These are phyloP conservation scores for Trichodelitschia bisporula DNA, from an alignment of 495 filamentous ascomycete species.

Conservation along the genomic window DNA sequence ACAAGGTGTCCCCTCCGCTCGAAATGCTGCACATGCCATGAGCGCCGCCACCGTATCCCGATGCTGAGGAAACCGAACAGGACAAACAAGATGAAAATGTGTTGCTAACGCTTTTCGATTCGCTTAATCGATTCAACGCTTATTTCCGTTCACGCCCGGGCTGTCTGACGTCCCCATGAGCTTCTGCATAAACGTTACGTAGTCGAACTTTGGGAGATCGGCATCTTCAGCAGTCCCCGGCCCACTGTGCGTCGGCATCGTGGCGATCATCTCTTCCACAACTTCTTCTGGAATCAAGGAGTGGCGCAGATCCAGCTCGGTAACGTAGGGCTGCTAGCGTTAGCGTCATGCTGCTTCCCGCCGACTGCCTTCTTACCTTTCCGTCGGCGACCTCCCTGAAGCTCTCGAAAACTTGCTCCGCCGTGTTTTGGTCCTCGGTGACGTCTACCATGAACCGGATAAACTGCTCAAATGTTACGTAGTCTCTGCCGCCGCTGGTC, in stretches of 20 bases:
- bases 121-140: too few species aligned
- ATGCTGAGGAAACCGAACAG: too few species aligned
- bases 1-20: too few species aligned
- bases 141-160: too few species aligned
- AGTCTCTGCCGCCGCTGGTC: constrained; percentile 44
- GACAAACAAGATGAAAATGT: too few species aligned
- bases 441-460: constrained; percentile 98
- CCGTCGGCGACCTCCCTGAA: constrained; percentile 95
- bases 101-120: too few species aligned
- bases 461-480: constrained; percentile 94
- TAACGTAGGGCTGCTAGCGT: constrained; percentile 54
- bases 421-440: constrained; percentile 94
- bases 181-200: constrained; percentile 78
- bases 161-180: constrained; percentile 19
- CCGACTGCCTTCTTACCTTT: constrained; percentile 29
- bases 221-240: constrained; percentile 59
- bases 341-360: not conserved
- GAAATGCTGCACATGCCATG: too few species aligned
- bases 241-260: constrained; percentile 59
- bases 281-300: constrained; percentile 86
- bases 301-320: constrained; percentile 86
- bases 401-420: constrained; percentile 90
- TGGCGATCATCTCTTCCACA: constrained; percentile 70
- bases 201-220: constrained; percentile 62
- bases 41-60: too few species aligned